Evolutionary conservation across 1,284 basidiomycete genomes (phyloP).

Genomic region (Fomitopsis betulina): DNA sequence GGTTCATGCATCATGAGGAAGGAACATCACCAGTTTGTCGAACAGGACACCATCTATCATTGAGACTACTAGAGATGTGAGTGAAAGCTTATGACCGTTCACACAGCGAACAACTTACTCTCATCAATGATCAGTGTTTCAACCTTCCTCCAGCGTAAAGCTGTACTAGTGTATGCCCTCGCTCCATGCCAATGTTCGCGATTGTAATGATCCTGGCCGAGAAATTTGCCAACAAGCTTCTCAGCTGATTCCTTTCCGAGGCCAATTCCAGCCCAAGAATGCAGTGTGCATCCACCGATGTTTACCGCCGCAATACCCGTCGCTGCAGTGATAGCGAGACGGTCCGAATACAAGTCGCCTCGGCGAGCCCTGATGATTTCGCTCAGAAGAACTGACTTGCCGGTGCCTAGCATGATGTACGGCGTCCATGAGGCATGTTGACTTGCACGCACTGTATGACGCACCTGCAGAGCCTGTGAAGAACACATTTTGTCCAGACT

Average conservation of each 20-base stretch:
- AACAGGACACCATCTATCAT: slow-evolving; percentile 58
- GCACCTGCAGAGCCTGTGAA: slow-evolving; percentile 78
- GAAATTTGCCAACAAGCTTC: slow-evolving; percentile 63
- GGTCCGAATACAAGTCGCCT: slow-evolving; percentile 7
- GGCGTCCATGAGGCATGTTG: background rate
- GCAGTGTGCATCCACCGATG: slow-evolving; percentile 90
- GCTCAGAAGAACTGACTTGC: slow-evolving; percentile 91
- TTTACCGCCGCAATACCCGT: slow-evolving; percentile 93
- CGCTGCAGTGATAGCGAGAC: slow-evolving; percentile 59
- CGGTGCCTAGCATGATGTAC: slow-evolving; percentile 60
- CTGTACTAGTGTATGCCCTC: slow-evolving; percentile 4
- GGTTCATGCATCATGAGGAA: background rate
- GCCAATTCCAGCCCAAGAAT: slow-evolving; percentile 91
- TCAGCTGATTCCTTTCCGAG: slow-evolving; percentile 71
- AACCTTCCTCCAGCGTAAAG: slow-evolving; percentile 46
- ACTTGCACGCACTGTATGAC: background rate
- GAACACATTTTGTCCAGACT: slow-evolving; percentile 63
- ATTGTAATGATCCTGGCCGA: slow-evolving; percentile 25
- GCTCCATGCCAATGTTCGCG: slow-evolving; percentile 41
- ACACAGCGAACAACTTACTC: slow-evolving; percentile 33
- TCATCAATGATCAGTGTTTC: slow-evolving; percentile 69
- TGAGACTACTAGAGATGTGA: slow-evolving; percentile 35
- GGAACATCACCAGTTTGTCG: slow-evolving; percentile 54
- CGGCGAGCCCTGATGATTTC: slow-evolving; percentile 74
- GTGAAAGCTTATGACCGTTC: background rate